These are phyloP conservation scores for Euphorbia lathyris DNA, from an alignment of 345 rosid species.

Conservation along the genomic window DNA sequence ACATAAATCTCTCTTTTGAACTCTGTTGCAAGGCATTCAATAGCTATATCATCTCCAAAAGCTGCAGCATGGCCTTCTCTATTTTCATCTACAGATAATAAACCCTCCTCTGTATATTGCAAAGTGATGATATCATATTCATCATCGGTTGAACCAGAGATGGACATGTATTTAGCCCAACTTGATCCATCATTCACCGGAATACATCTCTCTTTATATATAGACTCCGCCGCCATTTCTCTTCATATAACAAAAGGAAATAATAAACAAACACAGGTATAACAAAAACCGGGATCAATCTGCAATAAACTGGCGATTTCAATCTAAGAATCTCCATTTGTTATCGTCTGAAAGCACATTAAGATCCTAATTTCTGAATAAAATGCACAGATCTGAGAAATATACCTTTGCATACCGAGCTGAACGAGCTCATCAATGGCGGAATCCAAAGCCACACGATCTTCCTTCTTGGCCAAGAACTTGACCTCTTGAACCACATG, in stretches of 20 bases:
- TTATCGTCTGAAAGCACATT: background rate
- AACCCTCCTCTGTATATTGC: slow-evolving; percentile 94
- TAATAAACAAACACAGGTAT: slow-evolving; percentile 19
- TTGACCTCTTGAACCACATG: slow-evolving; percentile 94
- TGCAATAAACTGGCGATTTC: background rate
- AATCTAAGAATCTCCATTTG: background rate
- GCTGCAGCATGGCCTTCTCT: slow-evolving; percentile 86
- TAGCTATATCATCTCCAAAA: slow-evolving; percentile 98
- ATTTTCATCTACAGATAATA: slow-evolving; percentile 84
- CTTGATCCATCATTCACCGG: slow-evolving; percentile 74
- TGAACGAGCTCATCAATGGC: slow-evolving; percentile 76
- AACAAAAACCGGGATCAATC: slow-evolving; percentile 7
- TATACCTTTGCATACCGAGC: slow-evolving; percentile 86
- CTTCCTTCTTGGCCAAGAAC: slow-evolving; percentile 67
- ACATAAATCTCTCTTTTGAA: slow-evolving; percentile 89
- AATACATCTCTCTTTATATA: slow-evolving; percentile 86
- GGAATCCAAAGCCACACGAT: slow-evolving; percentile 64
- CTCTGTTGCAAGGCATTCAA: slow-evolving; percentile 94
- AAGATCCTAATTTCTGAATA: background rate
- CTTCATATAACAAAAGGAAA: slow-evolving; percentile 46
- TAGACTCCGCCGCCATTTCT: slow-evolving; percentile 87
- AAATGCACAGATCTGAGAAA: slow-evolving; percentile 5
- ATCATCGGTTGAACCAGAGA: slow-evolving; percentile 84
- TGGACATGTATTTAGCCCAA: slow-evolving; percentile 98
- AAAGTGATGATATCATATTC: slow-evolving; percentile 83